Evolutionary conservation across 2,329 filamentous ascomycete genomes (phyloP).

Genomic region (Bipolaris victoriae): DNA sequence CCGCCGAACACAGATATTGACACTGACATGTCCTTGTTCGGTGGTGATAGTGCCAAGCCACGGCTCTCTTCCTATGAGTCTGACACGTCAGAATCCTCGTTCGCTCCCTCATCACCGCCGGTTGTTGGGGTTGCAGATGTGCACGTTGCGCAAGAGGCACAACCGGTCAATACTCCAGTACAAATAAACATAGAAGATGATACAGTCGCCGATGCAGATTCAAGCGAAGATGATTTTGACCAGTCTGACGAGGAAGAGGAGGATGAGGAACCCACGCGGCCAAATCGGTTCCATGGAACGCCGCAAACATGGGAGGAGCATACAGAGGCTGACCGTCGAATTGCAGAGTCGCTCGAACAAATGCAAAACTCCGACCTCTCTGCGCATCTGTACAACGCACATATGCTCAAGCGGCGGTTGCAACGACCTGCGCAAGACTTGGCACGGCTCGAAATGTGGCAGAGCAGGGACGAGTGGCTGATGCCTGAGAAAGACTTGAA

Average conservation of each 20-base stretch:
- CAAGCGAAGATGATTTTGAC: constrained; percentile 14
- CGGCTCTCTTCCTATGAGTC: constrained; percentile 23
- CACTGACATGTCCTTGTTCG: constrained; percentile 49
- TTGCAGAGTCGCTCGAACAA: constrained; percentile 68
- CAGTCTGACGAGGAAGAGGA: constrained; percentile 11
- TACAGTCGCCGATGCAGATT: constrained; percentile 24
- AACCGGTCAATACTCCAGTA: neutral
- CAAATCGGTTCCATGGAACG: constrained; percentile 75
- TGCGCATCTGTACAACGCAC: constrained; percentile 79
- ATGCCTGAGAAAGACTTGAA: constrained; percentile 38
- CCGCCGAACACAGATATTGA: neutral
- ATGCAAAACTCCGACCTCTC: constrained; percentile 70
- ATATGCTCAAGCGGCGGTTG: constrained; percentile 66
- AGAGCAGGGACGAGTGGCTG: constrained; percentile 52
- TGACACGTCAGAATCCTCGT: constrained; percentile 14
- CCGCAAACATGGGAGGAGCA: constrained; percentile 69
- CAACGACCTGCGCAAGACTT: constrained; percentile 24
- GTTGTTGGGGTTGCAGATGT: constrained; percentile 3
- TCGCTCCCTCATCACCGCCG: constrained; percentile 14
- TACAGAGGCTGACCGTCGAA: constrained; percentile 67
- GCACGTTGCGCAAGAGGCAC: constrained; percentile 21
- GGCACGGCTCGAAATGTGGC: constrained; percentile 39
- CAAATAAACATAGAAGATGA: constrained; percentile 20
- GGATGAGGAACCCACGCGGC: constrained; percentile 40
- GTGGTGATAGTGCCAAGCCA: constrained; percentile 31